Evolutionary conservation across 805 yeast genomes (phyloP).

Genomic region (Naumovozyma dairenensis): DNA sequence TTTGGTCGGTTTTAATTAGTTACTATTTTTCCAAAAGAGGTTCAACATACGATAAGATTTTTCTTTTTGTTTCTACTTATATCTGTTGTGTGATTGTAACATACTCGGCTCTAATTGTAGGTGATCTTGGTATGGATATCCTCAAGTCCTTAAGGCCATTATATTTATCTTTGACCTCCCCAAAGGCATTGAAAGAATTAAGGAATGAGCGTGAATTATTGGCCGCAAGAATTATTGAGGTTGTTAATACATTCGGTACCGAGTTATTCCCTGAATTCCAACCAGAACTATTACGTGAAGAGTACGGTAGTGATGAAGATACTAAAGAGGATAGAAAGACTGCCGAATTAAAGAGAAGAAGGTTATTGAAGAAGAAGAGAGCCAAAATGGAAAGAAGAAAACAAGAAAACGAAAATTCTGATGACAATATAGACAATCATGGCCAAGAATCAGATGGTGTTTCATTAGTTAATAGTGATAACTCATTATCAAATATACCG

Average conservation of each 20-base stretch:
- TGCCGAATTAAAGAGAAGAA: constrained; percentile 30
- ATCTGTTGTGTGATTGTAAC: constrained; percentile 63
- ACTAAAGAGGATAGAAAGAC: constrained; percentile 30
- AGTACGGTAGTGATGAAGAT: constrained; percentile 16
- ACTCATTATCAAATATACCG: constrained; percentile 32
- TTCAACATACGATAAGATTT: constrained; percentile 25
- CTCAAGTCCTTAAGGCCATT: constrained; percentile 77
- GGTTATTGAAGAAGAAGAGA: constrained; percentile 23
- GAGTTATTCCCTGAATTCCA: constrained; percentile 80
- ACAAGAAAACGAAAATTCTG: constrained; percentile 1
- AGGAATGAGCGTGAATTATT: constrained; percentile 52
- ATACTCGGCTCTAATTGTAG: constrained; percentile 82
- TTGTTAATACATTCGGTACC: constrained; percentile 76
- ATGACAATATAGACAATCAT: constrained; percentile 24
- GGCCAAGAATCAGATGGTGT: constrained; percentile 41
- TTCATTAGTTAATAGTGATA: constrained; percentile 28
- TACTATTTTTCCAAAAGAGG: constrained; percentile 22
- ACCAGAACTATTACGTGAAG: constrained; percentile 22
- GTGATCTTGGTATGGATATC: constrained; percentile 88
- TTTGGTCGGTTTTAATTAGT: constrained; percentile 60
- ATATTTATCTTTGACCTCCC: constrained; percentile 52
- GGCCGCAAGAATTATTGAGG: constrained; percentile 63
- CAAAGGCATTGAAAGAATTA: constrained; percentile 47
- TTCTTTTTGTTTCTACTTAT: constrained; percentile 45
- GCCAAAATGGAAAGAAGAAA: constrained; percentile 5